Base-by-base conservation (phyloP, 352 stramenopile genomes). In the Phytophthora podocarpi region DNA sequence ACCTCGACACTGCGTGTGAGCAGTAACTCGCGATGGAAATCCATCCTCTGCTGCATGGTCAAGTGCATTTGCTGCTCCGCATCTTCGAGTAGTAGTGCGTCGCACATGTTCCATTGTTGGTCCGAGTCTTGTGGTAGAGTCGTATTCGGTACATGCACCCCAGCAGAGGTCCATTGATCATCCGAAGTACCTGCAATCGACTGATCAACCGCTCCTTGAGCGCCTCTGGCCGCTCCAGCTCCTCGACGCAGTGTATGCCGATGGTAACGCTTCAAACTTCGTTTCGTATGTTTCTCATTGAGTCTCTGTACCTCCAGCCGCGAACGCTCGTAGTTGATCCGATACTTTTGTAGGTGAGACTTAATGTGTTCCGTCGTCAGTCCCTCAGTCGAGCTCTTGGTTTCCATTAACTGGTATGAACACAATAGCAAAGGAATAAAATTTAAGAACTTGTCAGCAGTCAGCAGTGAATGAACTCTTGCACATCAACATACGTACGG, bases 311-410 rank as follows among this genome's bases (percentile, higher is more conserved):
- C 24, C 5, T 69, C 53, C 12, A 64, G 21, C 6, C 53, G 37
- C 18, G 55, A 70, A 4, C 55, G 55, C 26, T 70, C 30, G 35
- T 70, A 57, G 34, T 51, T 61, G 40, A 70, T 70, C 23, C 55
- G 47, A 21, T 70, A 66, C 55, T 70, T 70, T 21, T 70, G 62
- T 1, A 70, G 35, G 9, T 70, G 62, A 7, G 62, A 70, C 41
- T 70, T 70, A 41, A 70, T 70, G 20, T 70, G 55, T 12, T 61
- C 47, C 20, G 21, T 41, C 18, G 62, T 70, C 41, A 70, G 27
- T 24, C 34, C 48, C 18, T 65, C 48, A 0, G 35, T 52, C 31
- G 26, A 31, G 3, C 18, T 48, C 28, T 66, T 59, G 27, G 26
- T 52, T 32, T 60, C 55, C 62, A 70, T 66, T 27, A 70, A 32